These are phyloP conservation scores for Sicyos edulis DNA, from an alignment of 306 rosid genomes.

Conservation along the genomic window DNA sequence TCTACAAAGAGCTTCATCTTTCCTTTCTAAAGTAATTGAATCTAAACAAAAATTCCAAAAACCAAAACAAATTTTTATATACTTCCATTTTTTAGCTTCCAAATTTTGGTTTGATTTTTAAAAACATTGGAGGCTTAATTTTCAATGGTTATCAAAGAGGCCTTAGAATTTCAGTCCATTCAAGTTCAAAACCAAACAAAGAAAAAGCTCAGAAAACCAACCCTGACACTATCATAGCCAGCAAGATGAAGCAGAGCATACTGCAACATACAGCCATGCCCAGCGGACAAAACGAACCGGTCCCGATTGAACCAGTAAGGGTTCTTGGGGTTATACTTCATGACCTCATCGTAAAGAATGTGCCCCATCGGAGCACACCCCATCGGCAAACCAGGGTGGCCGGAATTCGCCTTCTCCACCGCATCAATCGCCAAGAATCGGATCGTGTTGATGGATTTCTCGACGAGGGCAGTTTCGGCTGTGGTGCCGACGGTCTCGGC, in stretches of 20 bases:
- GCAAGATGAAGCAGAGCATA: constrained; percentile 93
- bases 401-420: constrained; percentile 89
- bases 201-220: constrained; percentile 14
- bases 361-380: constrained; percentile 99
- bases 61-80: no score
- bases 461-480: constrained; percentile 50
- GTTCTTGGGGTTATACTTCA: constrained; percentile 87
- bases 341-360: constrained; percentile 69
- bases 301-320: constrained; percentile 95
- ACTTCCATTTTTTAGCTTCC: no score
- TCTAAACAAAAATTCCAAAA: no score
- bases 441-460: constrained; percentile 85
- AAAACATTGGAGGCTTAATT: no score
- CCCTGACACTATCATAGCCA: constrained; percentile 83
- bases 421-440: constrained; percentile 79
- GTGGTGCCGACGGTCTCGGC: constrained; percentile 46
- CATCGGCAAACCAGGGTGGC: constrained; percentile 97
- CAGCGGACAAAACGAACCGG: constrained; percentile 89
- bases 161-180: not conserved
- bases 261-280: constrained; percentile 96
- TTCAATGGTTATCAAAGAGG: no score
- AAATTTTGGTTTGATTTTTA: no score
- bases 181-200: constrained; percentile 8
- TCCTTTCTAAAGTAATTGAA: no score
- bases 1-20: no score